A percentile compares a stretch with the other conserved stretches of the same genome.
Conservation (phyloP, 2,329 filamentous ascomycete genomes). For the Boeremia lycopersici region DNA sequence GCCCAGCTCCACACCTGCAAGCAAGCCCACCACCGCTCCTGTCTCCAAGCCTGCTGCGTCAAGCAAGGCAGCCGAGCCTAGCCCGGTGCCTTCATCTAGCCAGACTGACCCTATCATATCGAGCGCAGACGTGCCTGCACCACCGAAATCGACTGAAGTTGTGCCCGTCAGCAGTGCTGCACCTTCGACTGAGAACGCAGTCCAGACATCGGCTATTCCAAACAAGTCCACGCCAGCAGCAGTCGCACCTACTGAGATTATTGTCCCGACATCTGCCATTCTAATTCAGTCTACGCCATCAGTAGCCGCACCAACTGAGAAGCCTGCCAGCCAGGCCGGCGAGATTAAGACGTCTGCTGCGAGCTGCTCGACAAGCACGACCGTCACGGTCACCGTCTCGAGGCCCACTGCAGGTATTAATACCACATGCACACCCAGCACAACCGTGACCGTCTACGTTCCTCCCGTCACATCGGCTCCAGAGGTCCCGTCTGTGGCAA, state of each 20-base stretch:
- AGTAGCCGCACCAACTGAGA: slow-evolving; percentile 8
- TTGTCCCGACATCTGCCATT: slow-evolving; percentile 5
- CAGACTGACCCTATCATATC: slow-evolving; percentile 1
- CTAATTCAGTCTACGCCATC: slow-evolving; percentile 8
- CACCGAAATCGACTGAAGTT: slow-evolving; percentile 17
- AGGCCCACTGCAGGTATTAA: slow-evolving; percentile 14
- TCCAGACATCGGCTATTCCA: slow-evolving; percentile 6
- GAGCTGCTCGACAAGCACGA: slow-evolving; percentile 30
- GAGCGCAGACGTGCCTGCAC: slow-evolving; percentile 1
- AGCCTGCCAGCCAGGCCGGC: slow-evolving; percentile 21
- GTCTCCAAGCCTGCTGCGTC: slow-evolving; percentile 11
- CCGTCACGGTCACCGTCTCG: slow-evolving; percentile 25
- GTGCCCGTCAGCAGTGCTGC: slow-evolving; percentile 7
- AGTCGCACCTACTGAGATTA: slow-evolving; percentile 7
- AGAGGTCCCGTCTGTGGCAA: slow-evolving; percentile 7
- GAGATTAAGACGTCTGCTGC: slow-evolving; percentile 18
- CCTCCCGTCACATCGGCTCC: slow-evolving; percentile 18
- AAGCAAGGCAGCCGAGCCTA: slow-evolving; percentile 8
- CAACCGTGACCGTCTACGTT: slow-evolving; percentile 36
- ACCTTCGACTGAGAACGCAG: slow-evolving; percentile 7
- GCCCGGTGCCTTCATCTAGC: slow-evolving; percentile 7
- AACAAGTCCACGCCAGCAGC: slow-evolving; percentile 8
- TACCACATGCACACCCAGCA: slow-evolving; percentile 31
- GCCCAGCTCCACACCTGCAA: slow-evolving; percentile 24
- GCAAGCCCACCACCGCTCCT: slow-evolving; percentile 5